Evolutionary conservation across 306 rosid species (phyloP), one percentile per base, ranked within the genome.

Genomic region (Dalbergia cochinchinensis): DNA sequence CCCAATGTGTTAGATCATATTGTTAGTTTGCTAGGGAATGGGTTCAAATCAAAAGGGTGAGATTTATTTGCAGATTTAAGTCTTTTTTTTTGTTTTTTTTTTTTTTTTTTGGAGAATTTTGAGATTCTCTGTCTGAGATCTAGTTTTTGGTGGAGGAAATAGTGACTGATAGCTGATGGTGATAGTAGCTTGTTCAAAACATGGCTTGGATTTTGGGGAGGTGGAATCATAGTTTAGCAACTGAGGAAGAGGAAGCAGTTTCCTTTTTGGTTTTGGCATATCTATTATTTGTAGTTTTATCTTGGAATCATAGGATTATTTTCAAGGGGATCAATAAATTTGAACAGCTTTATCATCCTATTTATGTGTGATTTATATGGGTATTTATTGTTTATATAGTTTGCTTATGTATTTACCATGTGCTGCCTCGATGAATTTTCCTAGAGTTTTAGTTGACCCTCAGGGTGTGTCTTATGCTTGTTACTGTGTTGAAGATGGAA

Each of bases 51-150:
- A 12, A 26, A 51, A 74, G 76, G 47, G 67, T 68, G 42, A 11
- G 67, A 8, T 74, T 79, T 61, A 2, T 68, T 79, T 39, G 39
- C 63, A 84, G 84, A 84, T 84, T 74, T 74, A 74, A 50, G 74
- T 45, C 31, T 47, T 55, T 41, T 57, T 42, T 57, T n/a, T 31
- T 22, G 2, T 26, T 26, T 1, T 7, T 47, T 2, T 4, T 7
- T 20, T 64, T 65, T 59, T 44, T 42, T 45, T 73, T 6, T 44
- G 53, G 37, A 68, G 64, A 73, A 76, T n/a, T 20, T 78, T 11
- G 20, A 16, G 31, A 35, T 58, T 58, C 71, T 45, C 10, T n/a
- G 20, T 41, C 37, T 41, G 12, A 50, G 62, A 66, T 83, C 60
- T 65, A 26, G 20, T 78, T 54, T 9, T 71, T 78, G 47, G 76